phyloP scores from a whole-genome alignment of 1,284 basidiomycete species.

The Volvariella surrecta region DNA sequence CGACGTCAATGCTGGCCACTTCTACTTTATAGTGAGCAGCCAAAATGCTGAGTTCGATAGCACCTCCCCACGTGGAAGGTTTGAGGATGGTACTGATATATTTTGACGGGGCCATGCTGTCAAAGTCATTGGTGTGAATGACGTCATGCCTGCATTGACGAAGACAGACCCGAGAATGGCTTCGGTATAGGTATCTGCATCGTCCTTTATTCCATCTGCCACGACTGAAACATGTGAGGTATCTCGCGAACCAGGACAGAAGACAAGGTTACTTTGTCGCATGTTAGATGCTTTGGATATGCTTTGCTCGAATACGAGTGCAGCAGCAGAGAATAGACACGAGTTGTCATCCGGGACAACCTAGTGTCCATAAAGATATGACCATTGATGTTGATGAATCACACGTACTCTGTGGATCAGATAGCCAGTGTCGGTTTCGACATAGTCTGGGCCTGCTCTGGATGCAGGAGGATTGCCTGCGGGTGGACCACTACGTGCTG shows the following conservation, averaged over 20 bases:
- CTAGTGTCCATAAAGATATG: constrained; percentile 23
- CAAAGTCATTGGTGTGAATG: background rate
- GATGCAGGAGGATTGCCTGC: constrained; percentile 11
- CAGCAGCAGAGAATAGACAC: constrained; percentile 84
- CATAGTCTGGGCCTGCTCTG: constrained; percentile 40
- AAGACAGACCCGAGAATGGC: constrained; percentile 63
- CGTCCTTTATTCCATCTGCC: constrained; percentile 66
- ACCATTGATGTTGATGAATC: background rate
- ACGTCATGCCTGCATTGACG: background rate
- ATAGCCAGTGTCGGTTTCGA: constrained; percentile 51
- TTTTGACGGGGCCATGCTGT: constrained; percentile 56
- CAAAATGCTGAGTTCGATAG: constrained; percentile 83
- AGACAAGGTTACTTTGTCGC: constrained; percentile 47
- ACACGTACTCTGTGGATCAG: constrained; percentile 60
- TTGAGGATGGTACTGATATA: constrained; percentile 80
- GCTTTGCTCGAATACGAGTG: constrained; percentile 77
- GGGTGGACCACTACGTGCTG: background rate
- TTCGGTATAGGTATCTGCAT: constrained; percentile 71
- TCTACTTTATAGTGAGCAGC: constrained; percentile 76
- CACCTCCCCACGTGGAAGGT: constrained; percentile 85
- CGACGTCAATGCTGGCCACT: constrained; percentile 86
- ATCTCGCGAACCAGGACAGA: constrained; percentile 3
- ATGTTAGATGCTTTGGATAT: constrained; percentile 57
- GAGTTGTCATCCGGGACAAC: constrained; percentile 91
- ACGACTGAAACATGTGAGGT: constrained; percentile 47